These are phyloP conservation scores for Aspergillus sp. DNA, from an alignment of 2,329 filamentous ascomycete species.

Conservation along the genomic window DNA sequence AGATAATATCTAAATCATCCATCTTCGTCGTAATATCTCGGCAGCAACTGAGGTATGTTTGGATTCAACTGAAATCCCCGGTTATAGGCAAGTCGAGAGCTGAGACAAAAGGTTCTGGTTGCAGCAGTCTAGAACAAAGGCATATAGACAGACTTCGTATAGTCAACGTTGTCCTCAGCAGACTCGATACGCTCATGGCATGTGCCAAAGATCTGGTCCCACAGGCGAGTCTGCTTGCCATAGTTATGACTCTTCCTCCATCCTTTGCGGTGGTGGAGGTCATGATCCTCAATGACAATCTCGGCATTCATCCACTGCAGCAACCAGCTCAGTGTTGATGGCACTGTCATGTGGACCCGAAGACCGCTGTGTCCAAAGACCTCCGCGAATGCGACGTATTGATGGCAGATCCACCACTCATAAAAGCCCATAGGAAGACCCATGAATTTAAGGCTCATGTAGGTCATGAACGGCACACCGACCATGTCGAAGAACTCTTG, in stretches of 20 bases:
- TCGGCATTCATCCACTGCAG: constrained; percentile 15
- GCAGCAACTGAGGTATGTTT: too few relatives aligned
- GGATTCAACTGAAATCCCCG: too few relatives aligned
- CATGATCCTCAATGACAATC: constrained; percentile 22
- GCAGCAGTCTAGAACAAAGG: constrained; percentile 9
- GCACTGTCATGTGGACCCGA: constrained; percentile 13
- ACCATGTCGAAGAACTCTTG: constrained; percentile 23
- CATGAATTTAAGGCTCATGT: constrained; percentile 14
- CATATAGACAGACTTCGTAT: constrained; percentile 13
- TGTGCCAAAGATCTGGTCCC: constrained; percentile 22
- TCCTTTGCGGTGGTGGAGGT: constrained; percentile 22
- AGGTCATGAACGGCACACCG: constrained; percentile 15
- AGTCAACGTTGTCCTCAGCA: constrained; percentile 15
- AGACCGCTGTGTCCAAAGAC: constrained; percentile 21
- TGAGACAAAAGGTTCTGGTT: too few relatives aligned
- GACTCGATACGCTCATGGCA: constrained; percentile 18
- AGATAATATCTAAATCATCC: too few relatives aligned
- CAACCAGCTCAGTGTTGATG: constrained; percentile 16
- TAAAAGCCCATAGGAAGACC: constrained; percentile 21
- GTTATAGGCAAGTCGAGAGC: too few relatives aligned
- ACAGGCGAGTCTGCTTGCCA: constrained; percentile 24
- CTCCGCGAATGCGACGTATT: constrained; percentile 20
- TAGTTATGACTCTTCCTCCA: constrained; percentile 22
- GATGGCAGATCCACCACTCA: constrained; percentile 23
- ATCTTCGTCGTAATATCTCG: too few relatives aligned